Evolutionary conservation across 768 basidiomycete species (phyloP), one percentile per base, ranked within the genome.

Genomic region (Podaxis mareebaensis): DNA sequence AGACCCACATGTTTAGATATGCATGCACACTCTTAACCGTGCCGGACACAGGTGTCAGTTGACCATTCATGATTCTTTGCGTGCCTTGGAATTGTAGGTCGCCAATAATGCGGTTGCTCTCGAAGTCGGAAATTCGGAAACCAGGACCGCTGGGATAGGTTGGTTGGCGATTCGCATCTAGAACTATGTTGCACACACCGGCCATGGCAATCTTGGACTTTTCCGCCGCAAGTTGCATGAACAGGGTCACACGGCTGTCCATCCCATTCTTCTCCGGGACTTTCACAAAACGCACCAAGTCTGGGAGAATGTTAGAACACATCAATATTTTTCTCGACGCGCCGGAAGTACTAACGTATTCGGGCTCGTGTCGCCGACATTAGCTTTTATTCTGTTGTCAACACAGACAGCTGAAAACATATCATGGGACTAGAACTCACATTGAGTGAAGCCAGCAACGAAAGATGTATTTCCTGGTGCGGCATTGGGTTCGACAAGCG

Each of bases 291-390:
- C 2, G 91, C 87, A 4, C 90, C 90, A 77, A 83, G 72, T 73
- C 90, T 79, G 63, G 53, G 56, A 44, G 51, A 66, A 59, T 53
- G 36, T 51, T 48, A 64, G 52, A 60, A 39, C 38, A n/a, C 30
- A 48, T 56, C 62, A 20, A 61, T 33, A 38, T 12, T 17, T 60
- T 40, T 58, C 11, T 55, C 20, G 7, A 46, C 61, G 38, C 60
- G n/a, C 30, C 33, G 53, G 42, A 57, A 52, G 56, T 51, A 78
- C 88, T 70, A 63, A 91, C 88, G 88, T 91, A 71, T 93, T 92
- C 12, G 91, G 91, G 65, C 82, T 90, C 30, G 88, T 90, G 69
- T 91, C 90, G 3, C 91, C 90, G 48, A 92, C 90, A 65, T 91
- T 91, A n/a, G 90, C 89, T 91, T 67, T 12, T 67, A 42, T 26